Base-by-base conservation (phyloP, 2,329 filamentous ascomycete genomes). In the Nigrospora sphaerica region DNA sequence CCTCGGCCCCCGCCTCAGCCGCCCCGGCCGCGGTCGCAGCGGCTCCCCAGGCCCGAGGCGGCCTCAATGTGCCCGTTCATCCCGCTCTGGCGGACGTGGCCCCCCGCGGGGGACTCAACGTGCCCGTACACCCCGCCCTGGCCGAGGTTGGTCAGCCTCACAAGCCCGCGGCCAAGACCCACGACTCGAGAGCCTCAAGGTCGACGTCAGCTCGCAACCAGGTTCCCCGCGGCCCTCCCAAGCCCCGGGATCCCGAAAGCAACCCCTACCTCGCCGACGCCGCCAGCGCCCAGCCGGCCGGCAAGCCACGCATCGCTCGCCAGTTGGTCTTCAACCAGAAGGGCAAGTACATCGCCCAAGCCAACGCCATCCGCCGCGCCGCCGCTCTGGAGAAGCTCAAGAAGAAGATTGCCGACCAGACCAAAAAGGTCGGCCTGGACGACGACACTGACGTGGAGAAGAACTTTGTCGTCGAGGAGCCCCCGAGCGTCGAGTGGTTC, bases 271-370 rank as follows among this genome's bases (percentile, higher is more conserved):
- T 44, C 16, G 18, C 42, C 23, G 42, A 86, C 54, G 88, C 95
- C 57, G 75, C 85, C 9, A 84, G 71, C 53, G 66, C 83, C 12
- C 76, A 78, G n/a, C 70, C 75, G 5, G 81, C 85, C 68, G 52
- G 73, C 65, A 87, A 85, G 56, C 73, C 77, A 34, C 78, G 90
- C 43, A 77, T 86, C 52, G 79, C 88, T 12, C 83, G 88, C 49
- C 83, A 88, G 53, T 75, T 98, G 16, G 71, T 89, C 12, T 97
- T 98, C 73, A 95, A 96, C 58, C 84, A 91, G 56, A 95, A 95
- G 65, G 93, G 93, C 45, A 97, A 97, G 75, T 97, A 95, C 61
- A 95, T 97, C 49, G 85, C 90, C 53, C 92, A 97, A 67, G 93
- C 88, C 9, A 92, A 88, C 63, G 91, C 91, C 47, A 71, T 96